These are phyloP conservation scores for Ceriops decandra DNA, from an alignment of 345 rosid genomes.

Conservation along the genomic window DNA sequence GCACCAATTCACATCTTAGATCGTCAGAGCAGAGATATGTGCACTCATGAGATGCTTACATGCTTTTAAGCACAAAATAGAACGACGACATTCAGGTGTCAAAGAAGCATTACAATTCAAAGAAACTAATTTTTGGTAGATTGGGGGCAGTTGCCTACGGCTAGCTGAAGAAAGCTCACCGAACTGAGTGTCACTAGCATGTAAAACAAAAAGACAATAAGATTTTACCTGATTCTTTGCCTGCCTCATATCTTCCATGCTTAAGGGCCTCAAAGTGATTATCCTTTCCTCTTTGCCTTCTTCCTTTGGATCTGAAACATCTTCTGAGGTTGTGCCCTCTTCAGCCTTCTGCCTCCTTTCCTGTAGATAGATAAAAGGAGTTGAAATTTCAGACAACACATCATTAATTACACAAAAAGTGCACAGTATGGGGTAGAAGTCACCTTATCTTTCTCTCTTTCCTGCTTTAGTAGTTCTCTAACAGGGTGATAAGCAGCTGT, in stretches of 20 bases:
- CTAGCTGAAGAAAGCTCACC: neutral
- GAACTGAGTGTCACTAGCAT: neutral
- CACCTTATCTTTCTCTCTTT: conserved; percentile 72
- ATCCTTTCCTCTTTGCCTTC: conserved; percentile 49
- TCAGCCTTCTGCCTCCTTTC: conserved; percentile 62
- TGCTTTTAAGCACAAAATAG: neutral
- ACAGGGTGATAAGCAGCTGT: conserved; percentile 98
- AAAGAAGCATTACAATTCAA: neutral
- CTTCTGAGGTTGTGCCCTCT: conserved; percentile 53
- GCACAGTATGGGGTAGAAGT: neutral
- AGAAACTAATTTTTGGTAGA: neutral
- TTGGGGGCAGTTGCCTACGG: neutral
- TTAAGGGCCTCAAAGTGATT: conserved; percentile 66
- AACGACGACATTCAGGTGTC: too few species aligned
- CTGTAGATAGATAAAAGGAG: conserved; percentile 27
- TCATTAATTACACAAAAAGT: neutral
- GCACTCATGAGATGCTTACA: too few species aligned
- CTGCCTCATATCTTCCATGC: conserved; percentile 87
- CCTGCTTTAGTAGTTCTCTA: conserved; percentile 82
- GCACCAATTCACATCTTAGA: too few species aligned
- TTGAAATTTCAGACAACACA: neutral
- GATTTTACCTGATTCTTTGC: conserved; percentile 82
- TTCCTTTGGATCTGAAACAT: conserved; percentile 41
- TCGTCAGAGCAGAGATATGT: too few species aligned
- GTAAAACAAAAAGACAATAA: too few species aligned